Conservation (phyloP, 352 stramenopile genomes). For the Pythium chondricola region DNA sequence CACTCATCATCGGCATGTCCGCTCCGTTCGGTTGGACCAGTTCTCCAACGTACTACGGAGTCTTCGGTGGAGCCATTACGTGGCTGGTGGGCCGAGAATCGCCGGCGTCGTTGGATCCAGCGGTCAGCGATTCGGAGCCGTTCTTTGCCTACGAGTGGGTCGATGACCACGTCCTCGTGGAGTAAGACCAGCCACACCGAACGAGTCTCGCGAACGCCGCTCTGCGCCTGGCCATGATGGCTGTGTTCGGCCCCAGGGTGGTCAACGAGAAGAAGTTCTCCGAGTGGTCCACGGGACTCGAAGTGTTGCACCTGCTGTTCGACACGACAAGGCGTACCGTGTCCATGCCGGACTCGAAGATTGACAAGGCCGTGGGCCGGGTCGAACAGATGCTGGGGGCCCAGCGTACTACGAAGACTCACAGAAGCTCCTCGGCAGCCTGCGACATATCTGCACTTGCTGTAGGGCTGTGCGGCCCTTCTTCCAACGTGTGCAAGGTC, state of each 20-base stretch:
- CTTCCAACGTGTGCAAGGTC: not conserved
- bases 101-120: not conserved
- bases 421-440: slow-evolving; percentile 17
- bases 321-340: slow-evolving; percentile 7
- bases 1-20: not conserved
- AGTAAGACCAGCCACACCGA: slow-evolving; percentile 1
- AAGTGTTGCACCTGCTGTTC: slow-evolving; percentile 14
- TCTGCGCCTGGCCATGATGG: slow-evolving; percentile 13
- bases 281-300: slow-evolving; percentile 4
- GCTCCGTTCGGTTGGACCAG: slow-evolving; percentile 10
- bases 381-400: not conserved
- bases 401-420: not conserved
- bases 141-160: slow-evolving; percentile 28
- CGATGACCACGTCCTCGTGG: slow-evolving; percentile 25
- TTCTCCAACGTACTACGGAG: slow-evolving; percentile 10
- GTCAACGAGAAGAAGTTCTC: slow-evolving; percentile 31
- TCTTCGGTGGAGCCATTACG: slow-evolving; percentile 7
- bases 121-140: not conserved
- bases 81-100: slow-evolving; percentile 4
- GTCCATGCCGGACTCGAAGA: slow-evolving; percentile 18
- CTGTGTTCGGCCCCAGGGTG: slow-evolving; percentile 8
- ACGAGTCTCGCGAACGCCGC: slow-evolving; percentile 2
- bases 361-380: slow-evolving; percentile 3
- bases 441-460: slow-evolving; percentile 20
- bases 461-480: not conserved